Base-by-base conservation (phyloP, 768 basidiomycete genomes). In the Suillus subaureus region DNA sequence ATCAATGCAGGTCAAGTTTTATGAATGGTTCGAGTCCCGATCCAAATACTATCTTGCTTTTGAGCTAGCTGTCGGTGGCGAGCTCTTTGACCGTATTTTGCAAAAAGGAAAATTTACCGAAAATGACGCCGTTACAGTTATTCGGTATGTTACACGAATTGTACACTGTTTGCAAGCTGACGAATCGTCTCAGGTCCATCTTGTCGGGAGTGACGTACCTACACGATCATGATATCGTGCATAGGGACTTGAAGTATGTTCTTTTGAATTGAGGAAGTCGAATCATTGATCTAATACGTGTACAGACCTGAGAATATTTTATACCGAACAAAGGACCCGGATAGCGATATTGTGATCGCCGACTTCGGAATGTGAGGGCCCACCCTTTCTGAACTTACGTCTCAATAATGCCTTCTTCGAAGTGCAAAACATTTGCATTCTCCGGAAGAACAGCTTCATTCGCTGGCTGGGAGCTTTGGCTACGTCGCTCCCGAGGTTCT, bases 31-130 rank as follows among this genome's bases (percentile, higher is more conserved):
- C 75, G 97, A 99, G 73, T 94, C 92, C 11, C 83, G 95, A 68
- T 85, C 89, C 18, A 98, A 97, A 79, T 98, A 94, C 77, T 99
- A 96, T 74, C 87, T 99, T n/a, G 86, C 92, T 0, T 97, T 97
- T 72, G 94, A 98, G 76, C 90, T 99, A 11, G 97, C 96, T 0
- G 84, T 88, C 0, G 97, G 97, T 6, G 97, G 97, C 37, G 97
- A 99, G 73, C 85, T 99, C 2, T 99, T 99, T 74, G 92, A 95
- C 60, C 85, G 94, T 54, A 93, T 99, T 68, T 78, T 90, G 54
- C 80, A 90, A 67, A 87, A 84, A 66, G 97, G 97, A 16, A 96
- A 92, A 71, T 98, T 98, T 71, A 97, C 96, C 0, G 97, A 99
- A 74, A 85, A 87, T 54, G 95, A 99, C 72, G 97, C 95, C 1